Base-by-base conservation (phyloP, 345 rosid species). In the Aethionema arabicum region DNA sequence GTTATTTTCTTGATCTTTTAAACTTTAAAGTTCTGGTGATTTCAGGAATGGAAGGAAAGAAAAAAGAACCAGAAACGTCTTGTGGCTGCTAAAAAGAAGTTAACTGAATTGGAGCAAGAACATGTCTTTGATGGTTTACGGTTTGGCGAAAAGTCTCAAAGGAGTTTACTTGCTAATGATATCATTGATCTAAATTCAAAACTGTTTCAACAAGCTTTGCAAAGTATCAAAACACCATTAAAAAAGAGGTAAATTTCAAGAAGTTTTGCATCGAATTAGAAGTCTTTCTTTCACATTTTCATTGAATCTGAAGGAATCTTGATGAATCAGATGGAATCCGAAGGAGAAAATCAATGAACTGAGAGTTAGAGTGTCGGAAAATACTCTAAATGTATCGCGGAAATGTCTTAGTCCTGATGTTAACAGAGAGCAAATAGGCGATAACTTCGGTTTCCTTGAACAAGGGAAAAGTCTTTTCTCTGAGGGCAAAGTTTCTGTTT, bases 41-140 rank as follows among this genome's bases (percentile, higher is more conserved):
- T 74, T 71, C 83, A 91, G 98, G 95, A 83, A 60, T 88, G 98
- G 98, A 88, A 83, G 78, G 98, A 91, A 48, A 74, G 88, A 60
- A 91, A 85, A 68, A 88, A 68, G 75, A 70, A 76, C 46, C 95
- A 86, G 73, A 82, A 83, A 66, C 79, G 74, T 69, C 82, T 91
- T 60, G 82, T 86, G 76, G 79, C 90, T 68, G 88, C 96, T 36
- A 91, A 91, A 72, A 91, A 86, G 81, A 88, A 84, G 76, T 72
- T 91, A 21, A 32, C 43, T 79, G 96, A 91, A 65, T 41, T 88
- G 88, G 92, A 82, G 69, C 96, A 88, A 32, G 82, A 88, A 33
- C 98, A 91, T 69, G 88, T 91, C 60, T 83, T 91, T 76, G 78
- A 85, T 76, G 98, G 96, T 50, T 72, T 88, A 33, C 73, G 83